phyloP scores from a whole-genome alignment of 73 alveolate genomes.

The Paramecium tetraurelia region DNA sequence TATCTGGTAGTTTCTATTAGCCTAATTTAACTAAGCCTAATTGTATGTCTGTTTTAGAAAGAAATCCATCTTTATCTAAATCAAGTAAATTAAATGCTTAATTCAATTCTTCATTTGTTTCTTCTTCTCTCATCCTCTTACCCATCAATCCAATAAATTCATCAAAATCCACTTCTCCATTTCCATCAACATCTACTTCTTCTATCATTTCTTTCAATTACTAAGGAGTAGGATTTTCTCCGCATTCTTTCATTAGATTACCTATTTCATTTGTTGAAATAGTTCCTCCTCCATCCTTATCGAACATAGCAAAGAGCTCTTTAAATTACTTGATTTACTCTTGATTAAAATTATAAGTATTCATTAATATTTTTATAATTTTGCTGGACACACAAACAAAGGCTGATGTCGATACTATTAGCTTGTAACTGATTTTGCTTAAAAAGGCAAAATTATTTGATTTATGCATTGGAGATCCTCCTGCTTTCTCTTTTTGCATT shows the following conservation, averaged over 20 bases:
- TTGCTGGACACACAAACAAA: neutral
- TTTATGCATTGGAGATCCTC: neutral
- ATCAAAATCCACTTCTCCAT: slow-evolving; percentile 97
- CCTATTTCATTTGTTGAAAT: slow-evolving; percentile 95
- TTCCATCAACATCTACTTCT: slow-evolving; percentile 97
- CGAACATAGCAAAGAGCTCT: slow-evolving; percentile 77
- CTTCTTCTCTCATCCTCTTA: slow-evolving; percentile 96
- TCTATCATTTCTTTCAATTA: slow-evolving; percentile 88
- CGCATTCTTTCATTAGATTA: slow-evolving; percentile 92
- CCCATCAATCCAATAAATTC: slow-evolving; percentile 98
- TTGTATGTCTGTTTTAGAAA: slow-evolving; percentile 85
- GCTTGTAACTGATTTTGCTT: neutral
- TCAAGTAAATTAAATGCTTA: slow-evolving; percentile 99
- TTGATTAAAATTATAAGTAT: slow-evolving; percentile 1
- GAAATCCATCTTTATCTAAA: slow-evolving; percentile 92
- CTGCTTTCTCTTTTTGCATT: neutral
- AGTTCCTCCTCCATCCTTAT: slow-evolving; percentile 96
- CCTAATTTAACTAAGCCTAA: slow-evolving; percentile 90
- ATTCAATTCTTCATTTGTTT: slow-evolving; percentile 97
- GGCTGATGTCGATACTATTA: neutral
- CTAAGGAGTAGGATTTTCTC: slow-evolving; percentile 96
- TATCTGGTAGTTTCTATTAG: slow-evolving; percentile 78
- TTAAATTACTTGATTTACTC: slow-evolving; percentile 33
- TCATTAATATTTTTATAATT: neutral
- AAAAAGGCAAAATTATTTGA: neutral